Conservation (phyloP, 192 early-diverging fungal genomes). For the Fimicolochytrium jonesii region DNA sequence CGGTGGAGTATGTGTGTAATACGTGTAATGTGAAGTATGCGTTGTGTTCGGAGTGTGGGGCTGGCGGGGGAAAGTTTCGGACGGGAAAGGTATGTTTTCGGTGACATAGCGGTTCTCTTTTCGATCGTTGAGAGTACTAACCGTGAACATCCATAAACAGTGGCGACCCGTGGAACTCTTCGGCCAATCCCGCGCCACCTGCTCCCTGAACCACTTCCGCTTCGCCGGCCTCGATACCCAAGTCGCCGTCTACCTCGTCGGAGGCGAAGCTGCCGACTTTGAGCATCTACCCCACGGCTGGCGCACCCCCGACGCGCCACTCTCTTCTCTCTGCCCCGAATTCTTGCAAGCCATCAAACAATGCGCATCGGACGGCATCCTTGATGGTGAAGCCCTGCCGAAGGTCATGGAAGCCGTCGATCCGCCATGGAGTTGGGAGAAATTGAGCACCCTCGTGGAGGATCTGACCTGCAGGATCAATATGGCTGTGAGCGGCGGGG, state of each 20-base stretch:
- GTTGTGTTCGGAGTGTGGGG: not conserved
- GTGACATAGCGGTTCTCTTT: too few species aligned
- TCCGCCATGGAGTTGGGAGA: not conserved
- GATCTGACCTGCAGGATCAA: too few species aligned
- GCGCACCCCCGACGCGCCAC: not conserved
- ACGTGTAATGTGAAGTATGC: not conserved
- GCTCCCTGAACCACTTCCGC: not conserved
- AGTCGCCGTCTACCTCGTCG: not conserved
- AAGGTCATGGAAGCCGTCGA: not conserved
- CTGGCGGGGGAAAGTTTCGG: not conserved
- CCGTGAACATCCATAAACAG: too few species aligned
- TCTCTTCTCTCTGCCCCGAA: too few species aligned
- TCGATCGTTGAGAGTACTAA: too few species aligned
- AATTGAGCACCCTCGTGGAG: not conserved
- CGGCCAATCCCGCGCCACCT: not conserved
- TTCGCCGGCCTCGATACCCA: not conserved
- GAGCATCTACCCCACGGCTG: too few species aligned
- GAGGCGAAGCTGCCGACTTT: too few species aligned
- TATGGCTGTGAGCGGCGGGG: too few species aligned
- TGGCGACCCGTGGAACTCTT: not conserved
- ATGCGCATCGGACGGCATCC: not conserved
- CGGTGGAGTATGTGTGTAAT: not conserved
- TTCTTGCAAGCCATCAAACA: not conserved
- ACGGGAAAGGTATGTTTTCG: too few species aligned
- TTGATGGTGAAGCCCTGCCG: not conserved